These are phyloP conservation scores for Solanum chiquidenum DNA, from an alignment of 257 asterid genomes.

Conservation along the genomic window DNA sequence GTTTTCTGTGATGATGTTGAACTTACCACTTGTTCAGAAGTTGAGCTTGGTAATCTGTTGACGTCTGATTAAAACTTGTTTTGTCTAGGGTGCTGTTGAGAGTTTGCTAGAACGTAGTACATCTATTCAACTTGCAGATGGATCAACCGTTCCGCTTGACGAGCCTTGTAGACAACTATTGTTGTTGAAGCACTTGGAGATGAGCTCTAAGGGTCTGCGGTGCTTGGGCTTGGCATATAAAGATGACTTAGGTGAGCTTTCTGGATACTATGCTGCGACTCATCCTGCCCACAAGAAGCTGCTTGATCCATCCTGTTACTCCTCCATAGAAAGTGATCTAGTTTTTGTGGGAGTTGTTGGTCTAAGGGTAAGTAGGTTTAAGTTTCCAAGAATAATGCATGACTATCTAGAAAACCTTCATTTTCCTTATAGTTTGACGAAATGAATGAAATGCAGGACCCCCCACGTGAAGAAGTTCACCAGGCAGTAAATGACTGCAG, in stretches of 20 bases:
- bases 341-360: constrained; percentile 84
- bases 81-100: constrained; percentile 88
- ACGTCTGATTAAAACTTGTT: not conserved
- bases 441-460: constrained; percentile 47
- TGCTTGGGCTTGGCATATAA: constrained; percentile 80
- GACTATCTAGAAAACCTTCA: not conserved
- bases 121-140: constrained; percentile 62
- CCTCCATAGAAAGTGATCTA: constrained; percentile 60
- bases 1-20: not conserved
- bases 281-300: constrained; percentile 72
- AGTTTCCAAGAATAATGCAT: not conserved
- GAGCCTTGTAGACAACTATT: constrained; percentile 48
- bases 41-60: not conserved
- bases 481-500: constrained; percentile 67
- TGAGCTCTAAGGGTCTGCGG: constrained; percentile 78
- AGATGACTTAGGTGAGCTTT: constrained; percentile 68
- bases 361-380: constrained; percentile 46
- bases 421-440: not conserved
- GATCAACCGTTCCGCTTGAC: constrained; percentile 46
- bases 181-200: constrained; percentile 46
- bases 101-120: constrained; percentile 67
- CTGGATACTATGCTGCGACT: constrained; percentile 39
- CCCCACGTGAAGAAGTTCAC: constrained; percentile 86
- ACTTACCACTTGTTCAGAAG: not conserved
- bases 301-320: constrained; percentile 62